A percentile compares a stretch with the other conserved stretches of the same genome.
Conservation (phyloP, 148 eudicot genomes). For the Nyssa sinensis region DNA sequence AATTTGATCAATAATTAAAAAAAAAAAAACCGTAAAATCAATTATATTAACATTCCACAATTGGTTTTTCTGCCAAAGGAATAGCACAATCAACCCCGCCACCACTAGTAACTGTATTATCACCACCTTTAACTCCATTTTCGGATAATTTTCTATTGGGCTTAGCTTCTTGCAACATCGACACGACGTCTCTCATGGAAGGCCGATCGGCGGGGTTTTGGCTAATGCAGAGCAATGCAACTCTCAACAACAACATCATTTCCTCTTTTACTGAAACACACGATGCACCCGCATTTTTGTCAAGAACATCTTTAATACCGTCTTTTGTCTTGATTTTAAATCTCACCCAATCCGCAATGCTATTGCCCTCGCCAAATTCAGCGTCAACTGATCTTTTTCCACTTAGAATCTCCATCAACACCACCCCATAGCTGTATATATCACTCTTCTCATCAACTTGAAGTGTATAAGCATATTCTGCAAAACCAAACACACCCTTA, state of each 20-base stretch:
- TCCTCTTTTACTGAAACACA: slow-evolving; percentile 76
- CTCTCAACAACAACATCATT: slow-evolving; percentile 67
- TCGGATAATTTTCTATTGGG: slow-evolving; percentile 70
- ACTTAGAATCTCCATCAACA: slow-evolving; percentile 67
- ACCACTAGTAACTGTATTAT: slow-evolving; percentile 27
- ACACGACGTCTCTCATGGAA: slow-evolving; percentile 92
- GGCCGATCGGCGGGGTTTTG: slow-evolving; percentile 82
- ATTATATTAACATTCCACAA: slow-evolving; percentile 23
- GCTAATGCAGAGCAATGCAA: slow-evolving; percentile 89
- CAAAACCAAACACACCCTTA: slow-evolving; percentile 10
- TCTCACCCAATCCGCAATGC: slow-evolving; percentile 87
- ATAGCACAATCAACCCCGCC: slow-evolving; percentile 15
- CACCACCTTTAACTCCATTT: slow-evolving; percentile 22
- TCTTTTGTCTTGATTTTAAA: slow-evolving; percentile 58
- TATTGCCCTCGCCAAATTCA: slow-evolving; percentile 86
- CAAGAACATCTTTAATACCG: slow-evolving; percentile 55
- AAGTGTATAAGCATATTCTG: slow-evolving; percentile 90
- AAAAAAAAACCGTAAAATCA: slow-evolving; percentile 8
- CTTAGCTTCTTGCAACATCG: slow-evolving; percentile 90
- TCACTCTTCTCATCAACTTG: slow-evolving; percentile 99
- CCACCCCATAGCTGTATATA: slow-evolving; percentile 88
- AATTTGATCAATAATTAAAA: slow-evolving; percentile 27
- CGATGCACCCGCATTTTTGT: slow-evolving; percentile 76
- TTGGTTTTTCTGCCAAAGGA: slow-evolving; percentile 29
- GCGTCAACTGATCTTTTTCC: slow-evolving; percentile 75